Conservation (phyloP, 192 early-diverging fungal species). For the Linnemannia zychae region DNA sequence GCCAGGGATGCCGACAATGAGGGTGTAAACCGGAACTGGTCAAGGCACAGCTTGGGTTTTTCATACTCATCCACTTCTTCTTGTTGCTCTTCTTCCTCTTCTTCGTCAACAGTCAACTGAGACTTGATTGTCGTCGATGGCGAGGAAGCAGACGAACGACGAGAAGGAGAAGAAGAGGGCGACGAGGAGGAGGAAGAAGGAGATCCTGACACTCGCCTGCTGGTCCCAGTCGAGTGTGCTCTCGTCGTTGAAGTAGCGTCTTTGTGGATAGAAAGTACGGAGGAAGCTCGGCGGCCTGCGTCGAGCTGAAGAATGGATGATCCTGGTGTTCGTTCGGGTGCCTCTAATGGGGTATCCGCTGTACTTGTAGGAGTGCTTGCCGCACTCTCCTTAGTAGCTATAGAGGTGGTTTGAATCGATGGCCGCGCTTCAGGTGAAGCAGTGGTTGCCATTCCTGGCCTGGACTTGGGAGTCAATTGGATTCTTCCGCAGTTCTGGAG, state of each 20-base stretch:
- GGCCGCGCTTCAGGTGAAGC: background rate
- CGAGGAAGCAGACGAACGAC: background rate
- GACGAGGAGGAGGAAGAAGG: background rate
- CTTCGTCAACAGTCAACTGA: background rate
- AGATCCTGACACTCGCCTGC: background rate
- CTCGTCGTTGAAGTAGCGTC: background rate
- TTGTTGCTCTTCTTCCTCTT: background rate
- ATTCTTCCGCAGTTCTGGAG: conserved; percentile 10
- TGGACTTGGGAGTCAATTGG: background rate
- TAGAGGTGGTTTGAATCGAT: background rate
- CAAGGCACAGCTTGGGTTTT: background rate
- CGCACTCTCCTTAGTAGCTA: background rate
- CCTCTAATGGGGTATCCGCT: background rate
- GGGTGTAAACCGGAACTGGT: background rate
- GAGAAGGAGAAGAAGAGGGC: background rate
- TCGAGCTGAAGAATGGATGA: background rate
- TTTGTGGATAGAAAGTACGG: background rate
- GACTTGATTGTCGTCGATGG: background rate
- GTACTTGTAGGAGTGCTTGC: background rate
- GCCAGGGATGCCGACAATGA: background rate
- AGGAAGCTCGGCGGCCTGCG: background rate
- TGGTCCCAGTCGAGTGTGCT: background rate
- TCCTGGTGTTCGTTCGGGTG: background rate
- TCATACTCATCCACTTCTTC: background rate
- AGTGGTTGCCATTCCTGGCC: background rate